Percentiles rank a stretch among this genome's conserved stretches.
Evolutionary conservation across 73 alveolate species (phyloP).

Genomic region (Tetrahymena borealis): DNA sequence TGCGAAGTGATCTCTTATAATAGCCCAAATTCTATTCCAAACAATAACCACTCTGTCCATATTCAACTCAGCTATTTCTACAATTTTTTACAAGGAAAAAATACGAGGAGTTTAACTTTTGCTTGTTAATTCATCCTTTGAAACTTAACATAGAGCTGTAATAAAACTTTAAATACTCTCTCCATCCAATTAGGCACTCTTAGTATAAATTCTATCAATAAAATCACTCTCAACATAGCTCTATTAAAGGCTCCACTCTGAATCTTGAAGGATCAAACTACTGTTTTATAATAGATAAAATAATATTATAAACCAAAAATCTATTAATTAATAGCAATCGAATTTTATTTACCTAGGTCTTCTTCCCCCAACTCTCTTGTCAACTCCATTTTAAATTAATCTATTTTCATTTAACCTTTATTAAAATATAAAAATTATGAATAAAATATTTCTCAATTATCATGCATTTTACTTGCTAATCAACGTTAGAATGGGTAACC

Average conservation of each 20-base stretch:
- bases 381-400: background rate
- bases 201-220: constrained; percentile 53
- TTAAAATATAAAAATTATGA: background rate
- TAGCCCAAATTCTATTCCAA: constrained; percentile 67
- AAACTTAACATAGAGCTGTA: constrained; percentile 40
- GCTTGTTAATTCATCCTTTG: constrained; percentile 57
- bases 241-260: background rate
- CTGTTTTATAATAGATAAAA: background rate
- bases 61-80: constrained; percentile 70
- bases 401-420: background rate
- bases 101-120: constrained; percentile 48
- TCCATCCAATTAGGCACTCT: constrained; percentile 47
- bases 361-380: background rate
- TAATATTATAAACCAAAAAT: background rate
- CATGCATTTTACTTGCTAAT: background rate
- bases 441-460: background rate
- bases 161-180: constrained; percentile 68
- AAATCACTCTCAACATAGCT: constrained; percentile 14
- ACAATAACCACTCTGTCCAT: constrained; percentile 71
- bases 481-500: background rate
- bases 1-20: constrained; percentile 58
- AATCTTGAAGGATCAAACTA: background rate
- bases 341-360: background rate
- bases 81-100: constrained; percentile 63
- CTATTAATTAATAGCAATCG: background rate